phyloP scores from a whole-genome alignment of 768 basidiomycete species.

The Rhizopogon rudus region DNA sequence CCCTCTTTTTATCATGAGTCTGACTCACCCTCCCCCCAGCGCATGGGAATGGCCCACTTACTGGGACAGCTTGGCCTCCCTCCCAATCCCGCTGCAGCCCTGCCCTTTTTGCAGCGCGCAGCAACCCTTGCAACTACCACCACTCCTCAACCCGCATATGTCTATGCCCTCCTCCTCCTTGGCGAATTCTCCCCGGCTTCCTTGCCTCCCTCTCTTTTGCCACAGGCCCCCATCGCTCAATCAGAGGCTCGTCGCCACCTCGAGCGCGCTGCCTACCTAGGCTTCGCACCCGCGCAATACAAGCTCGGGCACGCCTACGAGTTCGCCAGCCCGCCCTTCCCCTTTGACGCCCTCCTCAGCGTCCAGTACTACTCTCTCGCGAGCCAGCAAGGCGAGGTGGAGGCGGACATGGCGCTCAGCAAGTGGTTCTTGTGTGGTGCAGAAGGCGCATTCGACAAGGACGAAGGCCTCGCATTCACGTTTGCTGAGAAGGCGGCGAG shows the following conservation, averaged over 20 bases:
- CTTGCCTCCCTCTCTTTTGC: slow-evolving; percentile 46
- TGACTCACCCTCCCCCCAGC: slow-evolving; percentile 37
- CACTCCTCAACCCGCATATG: slow-evolving; percentile 85
- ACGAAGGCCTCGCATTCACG: slow-evolving; percentile 77
- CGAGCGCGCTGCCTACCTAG: slow-evolving; percentile 81
- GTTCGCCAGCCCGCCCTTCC: slow-evolving; percentile 79
- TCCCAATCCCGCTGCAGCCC: slow-evolving; percentile 46
- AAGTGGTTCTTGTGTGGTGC: slow-evolving; percentile 98
- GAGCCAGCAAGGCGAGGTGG: slow-evolving; percentile 79
- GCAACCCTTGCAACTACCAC: slow-evolving; percentile 69
- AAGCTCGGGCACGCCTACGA: slow-evolving; percentile 92
- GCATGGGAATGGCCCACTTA: slow-evolving; percentile 90
- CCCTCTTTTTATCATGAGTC: slow-evolving; percentile 1
- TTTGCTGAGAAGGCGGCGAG: slow-evolving; percentile 87
- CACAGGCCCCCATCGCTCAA: slow-evolving; percentile 38
- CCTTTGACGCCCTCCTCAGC: slow-evolving; percentile 83
- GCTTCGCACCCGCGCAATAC: slow-evolving; percentile 84
- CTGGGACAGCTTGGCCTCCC: slow-evolving; percentile 78
- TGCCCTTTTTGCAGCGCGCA: slow-evolving; percentile 73
- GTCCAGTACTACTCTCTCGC: slow-evolving; percentile 89
- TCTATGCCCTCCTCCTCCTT: slow-evolving; percentile 83
- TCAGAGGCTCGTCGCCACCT: slow-evolving; percentile 69
- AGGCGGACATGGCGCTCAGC: slow-evolving; percentile 94
- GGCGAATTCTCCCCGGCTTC: slow-evolving; percentile 72
- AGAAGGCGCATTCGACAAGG: slow-evolving; percentile 73